These are phyloP conservation scores for Microsporum audouinii DNA, from an alignment of 2,329 filamentous ascomycete species.

Conservation along the genomic window DNA sequence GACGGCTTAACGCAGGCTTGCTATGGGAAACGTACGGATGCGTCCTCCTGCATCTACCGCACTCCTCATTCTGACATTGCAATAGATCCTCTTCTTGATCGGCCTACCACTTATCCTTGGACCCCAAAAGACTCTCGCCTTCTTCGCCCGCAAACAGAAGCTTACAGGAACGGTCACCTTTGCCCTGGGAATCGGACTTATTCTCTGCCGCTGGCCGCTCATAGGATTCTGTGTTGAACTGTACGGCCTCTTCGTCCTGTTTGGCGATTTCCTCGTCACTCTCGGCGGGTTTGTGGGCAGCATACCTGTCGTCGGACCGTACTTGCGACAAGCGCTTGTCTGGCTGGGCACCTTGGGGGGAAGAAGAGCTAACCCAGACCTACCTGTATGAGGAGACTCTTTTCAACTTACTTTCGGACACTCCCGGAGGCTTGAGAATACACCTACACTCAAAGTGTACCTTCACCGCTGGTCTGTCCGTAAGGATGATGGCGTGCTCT, in stretches of 20 bases:
- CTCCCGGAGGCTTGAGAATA: too few relatives aligned
- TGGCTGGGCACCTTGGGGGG: conserved; percentile 57
- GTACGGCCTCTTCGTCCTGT: conserved; percentile 85
- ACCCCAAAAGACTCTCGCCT: conserved; percentile 74
- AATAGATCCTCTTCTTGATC: conserved; percentile 89
- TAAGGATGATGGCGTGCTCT: too few relatives aligned
- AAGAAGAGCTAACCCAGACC: conserved; percentile 38
- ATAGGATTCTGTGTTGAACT: conserved; percentile 82
- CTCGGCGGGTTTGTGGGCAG: conserved; percentile 79
- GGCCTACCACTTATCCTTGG: conserved; percentile 95
- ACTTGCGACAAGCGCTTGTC: conserved; percentile 65
- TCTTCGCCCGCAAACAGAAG: conserved; percentile 92
- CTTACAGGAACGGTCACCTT: conserved; percentile 85
- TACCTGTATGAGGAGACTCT: conserved; percentile 12
- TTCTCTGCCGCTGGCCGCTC: conserved; percentile 81
- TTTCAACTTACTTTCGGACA: background rate
- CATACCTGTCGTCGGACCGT: conserved; percentile 74
- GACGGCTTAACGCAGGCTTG: conserved; percentile 50
- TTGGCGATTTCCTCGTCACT: conserved; percentile 92
- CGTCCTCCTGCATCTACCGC: conserved; percentile 18
- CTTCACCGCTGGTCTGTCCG: too few relatives aligned
- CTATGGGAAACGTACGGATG: conserved; percentile 77
- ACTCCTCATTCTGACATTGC: conserved; percentile 1
- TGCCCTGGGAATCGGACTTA: conserved; percentile 68
- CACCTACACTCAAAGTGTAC: too few relatives aligned